Conservation (phyloP, 2,329 filamentous ascomycete species). For the Aureobasidium subglaciale region DNA sequence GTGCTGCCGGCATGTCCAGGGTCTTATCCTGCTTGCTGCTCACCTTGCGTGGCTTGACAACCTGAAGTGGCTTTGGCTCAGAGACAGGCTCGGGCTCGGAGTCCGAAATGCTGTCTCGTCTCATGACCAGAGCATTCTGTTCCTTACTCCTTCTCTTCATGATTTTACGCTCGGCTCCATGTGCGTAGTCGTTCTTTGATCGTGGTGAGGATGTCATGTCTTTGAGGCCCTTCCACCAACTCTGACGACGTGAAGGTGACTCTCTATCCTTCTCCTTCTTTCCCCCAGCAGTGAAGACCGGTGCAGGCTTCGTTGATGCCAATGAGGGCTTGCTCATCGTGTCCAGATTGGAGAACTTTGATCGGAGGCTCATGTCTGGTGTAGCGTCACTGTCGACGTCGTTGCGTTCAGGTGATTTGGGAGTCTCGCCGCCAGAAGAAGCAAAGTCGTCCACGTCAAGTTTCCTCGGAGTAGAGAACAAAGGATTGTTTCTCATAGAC, state of each 20-base stretch:
- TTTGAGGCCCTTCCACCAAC: slow-evolving; percentile 10
- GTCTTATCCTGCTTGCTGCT: slow-evolving; percentile 15
- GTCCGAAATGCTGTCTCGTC: slow-evolving; percentile 28
- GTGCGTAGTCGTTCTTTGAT: slow-evolving; percentile 11
- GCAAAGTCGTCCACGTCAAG: slow-evolving; percentile 29
- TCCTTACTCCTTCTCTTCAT: slow-evolving; percentile 11
- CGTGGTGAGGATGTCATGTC: background rate
- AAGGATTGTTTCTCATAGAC: slow-evolving; percentile 28
- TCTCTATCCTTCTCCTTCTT: slow-evolving; percentile 14
- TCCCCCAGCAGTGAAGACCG: slow-evolving; percentile 4
- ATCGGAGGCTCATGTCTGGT: slow-evolving; percentile 29
- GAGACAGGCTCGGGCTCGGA: slow-evolving; percentile 18
- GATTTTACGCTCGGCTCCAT: slow-evolving; percentile 12
- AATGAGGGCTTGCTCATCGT: slow-evolving; percentile 11
- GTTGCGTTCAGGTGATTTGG: slow-evolving; percentile 36
- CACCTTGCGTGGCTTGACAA: background rate
- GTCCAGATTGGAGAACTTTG: slow-evolving; percentile 19
- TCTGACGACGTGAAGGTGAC: background rate
- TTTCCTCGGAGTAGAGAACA: slow-evolving; percentile 33
- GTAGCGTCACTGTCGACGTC: slow-evolving; percentile 36
- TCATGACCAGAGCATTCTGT: slow-evolving; percentile 4
- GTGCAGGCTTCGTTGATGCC: background rate
- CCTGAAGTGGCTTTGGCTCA: background rate
- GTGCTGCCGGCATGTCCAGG: background rate
- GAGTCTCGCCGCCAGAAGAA: slow-evolving; percentile 44